Evolutionary conservation across 2,329 filamentous ascomycete genomes (phyloP), one percentile per base, ranked within the genome.

Genomic region (Neopestalotiopsis sp.): DNA sequence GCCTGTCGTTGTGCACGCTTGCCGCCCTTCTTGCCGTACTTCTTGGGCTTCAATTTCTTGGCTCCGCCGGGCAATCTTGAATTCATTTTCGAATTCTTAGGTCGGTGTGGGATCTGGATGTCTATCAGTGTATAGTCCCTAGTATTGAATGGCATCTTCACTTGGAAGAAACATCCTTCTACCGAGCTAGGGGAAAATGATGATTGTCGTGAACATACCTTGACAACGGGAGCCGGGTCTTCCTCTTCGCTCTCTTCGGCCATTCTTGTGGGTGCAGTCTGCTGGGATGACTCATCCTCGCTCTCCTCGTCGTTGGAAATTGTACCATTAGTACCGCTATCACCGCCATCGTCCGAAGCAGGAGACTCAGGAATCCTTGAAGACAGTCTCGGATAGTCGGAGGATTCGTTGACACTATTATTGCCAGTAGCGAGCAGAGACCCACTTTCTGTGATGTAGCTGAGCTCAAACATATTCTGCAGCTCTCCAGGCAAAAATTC

Each of bases 391-490:
- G 89, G 88, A 65, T 90, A 90, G 1, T 84, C 77, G 71, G 87
- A 89, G 34, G 84, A 85, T 20, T 90, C 86, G 17, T 90, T 86
- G 2, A 92, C 81, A 2, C 81, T 82, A 28, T 88, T 88, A 88
- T 91, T 95, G 0, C 92, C 93, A 3, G 89, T 91, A 0, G 93
- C 91, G 12, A 97, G 84, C 24, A 85, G 80, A 30, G 90, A 87
- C 28, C 86, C 86, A 1, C 81, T 80, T 66, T 87, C 86, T 28
- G 82, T 79, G 70, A 91, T 89, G 75, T 92, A 92, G 76, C 90
- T 90, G 72, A 97, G 81, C 14, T 92, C 89, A 76, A 98, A 98
- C 17, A 98, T 82, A 68, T 89, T 91, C 75, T 90, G 91, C 52
- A 93, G 84, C 24, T 84, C 81, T 1, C 88, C 82, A 0, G 89